These are phyloP conservation scores for Scytalidium lignicola DNA, from an alignment of 2,329 filamentous ascomycete species.

Conservation along the genomic window DNA sequence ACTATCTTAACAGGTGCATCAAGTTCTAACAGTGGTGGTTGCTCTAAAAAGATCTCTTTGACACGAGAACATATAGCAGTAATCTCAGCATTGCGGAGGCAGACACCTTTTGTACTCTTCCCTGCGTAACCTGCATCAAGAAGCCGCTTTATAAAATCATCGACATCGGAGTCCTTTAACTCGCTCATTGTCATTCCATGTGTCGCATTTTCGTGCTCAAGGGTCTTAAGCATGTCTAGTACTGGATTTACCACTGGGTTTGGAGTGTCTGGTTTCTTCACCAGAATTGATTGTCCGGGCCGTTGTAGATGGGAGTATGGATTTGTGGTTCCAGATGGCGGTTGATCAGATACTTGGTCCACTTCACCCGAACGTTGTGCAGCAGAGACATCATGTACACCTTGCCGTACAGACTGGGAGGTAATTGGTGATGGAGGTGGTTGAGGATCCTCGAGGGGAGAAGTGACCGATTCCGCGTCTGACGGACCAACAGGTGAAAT, in stretches of 20 bases:
- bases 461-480: slow-evolving; percentile 35
- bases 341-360: slow-evolving; percentile 87
- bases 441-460: slow-evolving; percentile 45
- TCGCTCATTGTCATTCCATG: slow-evolving; percentile 75
- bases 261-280: slow-evolving; percentile 64
- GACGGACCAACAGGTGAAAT: slow-evolving; percentile 10
- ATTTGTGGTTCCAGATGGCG: slow-evolving; percentile 63
- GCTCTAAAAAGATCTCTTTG: slow-evolving; percentile 82
- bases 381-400: slow-evolving; percentile 71
- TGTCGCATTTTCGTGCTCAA: slow-evolving; percentile 39
- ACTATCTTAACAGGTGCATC: slow-evolving; percentile 97
- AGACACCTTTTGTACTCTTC: slow-evolving; percentile 96
- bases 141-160: slow-evolving; percentile 94
- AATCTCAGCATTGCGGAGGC: slow-evolving; percentile 96
- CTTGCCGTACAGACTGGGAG: slow-evolving; percentile 65
- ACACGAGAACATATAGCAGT: slow-evolving; percentile 86
- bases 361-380: slow-evolving; percentile 87
- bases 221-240: slow-evolving; percentile 31
- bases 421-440: slow-evolving; percentile 84
- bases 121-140: slow-evolving; percentile 92
- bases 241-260: slow-evolving; percentile 53
- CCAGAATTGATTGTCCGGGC: slow-evolving; percentile 83
- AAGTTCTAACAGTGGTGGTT: slow-evolving; percentile 87
- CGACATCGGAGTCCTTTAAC: slow-evolving; percentile 86
- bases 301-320: slow-evolving; percentile 56